These are phyloP conservation scores for Rhodotorula sp. DNA, from an alignment of 1,284 basidiomycete genomes.

Conservation along the genomic window DNA sequence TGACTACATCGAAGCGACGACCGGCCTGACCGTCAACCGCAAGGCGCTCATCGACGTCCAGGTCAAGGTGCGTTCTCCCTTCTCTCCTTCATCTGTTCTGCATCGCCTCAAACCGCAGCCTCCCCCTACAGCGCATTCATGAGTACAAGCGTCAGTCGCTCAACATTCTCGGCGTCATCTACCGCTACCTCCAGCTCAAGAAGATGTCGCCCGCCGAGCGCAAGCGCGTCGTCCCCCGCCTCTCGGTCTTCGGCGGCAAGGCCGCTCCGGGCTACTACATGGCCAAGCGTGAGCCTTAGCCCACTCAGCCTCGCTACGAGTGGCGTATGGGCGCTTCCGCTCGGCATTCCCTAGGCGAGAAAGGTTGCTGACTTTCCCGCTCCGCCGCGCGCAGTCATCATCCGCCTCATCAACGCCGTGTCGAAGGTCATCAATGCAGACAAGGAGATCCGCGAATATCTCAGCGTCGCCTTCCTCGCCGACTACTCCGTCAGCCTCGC, in stretches of 20 bases:
- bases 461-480: slow-evolving; percentile 74
- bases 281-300: slow-evolving; percentile 49
- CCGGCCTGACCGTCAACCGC: slow-evolving; percentile 72
- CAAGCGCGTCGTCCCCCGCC: slow-evolving; percentile 75
- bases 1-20: slow-evolving; percentile 72
- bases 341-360: too few relatives aligned
- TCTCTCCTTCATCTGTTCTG: neutral
- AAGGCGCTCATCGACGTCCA: slow-evolving; percentile 88
- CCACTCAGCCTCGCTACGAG: too few relatives aligned
- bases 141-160: slow-evolving; percentile 69
- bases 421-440: slow-evolving; percentile 81
- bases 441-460: slow-evolving; percentile 77
- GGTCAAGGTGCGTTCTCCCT: slow-evolving; percentile 62
- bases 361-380: too few relatives aligned
- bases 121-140: slow-evolving; percentile 17
- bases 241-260: slow-evolving; percentile 88
- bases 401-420: slow-evolving; percentile 68
- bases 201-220: slow-evolving; percentile 71
- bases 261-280: slow-evolving; percentile 53
- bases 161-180: slow-evolving; percentile 81
- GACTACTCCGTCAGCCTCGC: slow-evolving; percentile 61
- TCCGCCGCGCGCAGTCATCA: slow-evolving; percentile 58
- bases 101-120: neutral
- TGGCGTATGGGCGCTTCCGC: too few relatives aligned
- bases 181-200: slow-evolving; percentile 67